Conservation (phyloP, 2,329 filamentous ascomycete species). For the Microcera coccophila region DNA sequence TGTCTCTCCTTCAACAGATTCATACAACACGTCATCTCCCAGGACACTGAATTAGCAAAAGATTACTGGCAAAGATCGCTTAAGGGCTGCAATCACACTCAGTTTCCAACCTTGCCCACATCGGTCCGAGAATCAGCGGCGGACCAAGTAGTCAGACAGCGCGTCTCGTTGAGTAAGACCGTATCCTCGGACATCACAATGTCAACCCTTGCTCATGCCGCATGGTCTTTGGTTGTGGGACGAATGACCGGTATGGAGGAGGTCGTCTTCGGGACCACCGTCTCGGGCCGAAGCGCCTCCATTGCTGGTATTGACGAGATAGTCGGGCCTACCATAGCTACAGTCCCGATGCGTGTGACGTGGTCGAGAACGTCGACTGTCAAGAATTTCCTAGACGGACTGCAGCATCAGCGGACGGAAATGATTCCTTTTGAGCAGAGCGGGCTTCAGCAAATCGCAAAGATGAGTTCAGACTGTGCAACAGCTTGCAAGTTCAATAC, state of each 20-base stretch:
- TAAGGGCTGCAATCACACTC: not conserved
- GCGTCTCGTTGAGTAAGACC: not conserved
- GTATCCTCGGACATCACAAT: not conserved
- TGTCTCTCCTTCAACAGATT: not conserved
- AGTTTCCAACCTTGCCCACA: not conserved
- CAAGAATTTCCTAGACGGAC: not conserved
- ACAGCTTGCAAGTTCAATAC: not conserved
- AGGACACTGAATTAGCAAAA: not conserved
- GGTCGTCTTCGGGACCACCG: not conserved
- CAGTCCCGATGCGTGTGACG: not conserved
- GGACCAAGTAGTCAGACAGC: not conserved
- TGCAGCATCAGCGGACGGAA: not conserved
- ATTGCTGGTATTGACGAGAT: slow-evolving; percentile 2
- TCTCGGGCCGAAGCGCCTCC: slow-evolving; percentile 1
- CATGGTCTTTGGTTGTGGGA: not conserved
- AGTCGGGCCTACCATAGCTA: not conserved
- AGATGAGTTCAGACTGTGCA: not conserved
- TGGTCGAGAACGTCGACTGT: not conserved
- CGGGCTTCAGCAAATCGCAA: slow-evolving; percentile 14
- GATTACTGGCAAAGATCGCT: not conserved
- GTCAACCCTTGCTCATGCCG: not conserved
- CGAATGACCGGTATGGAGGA: not conserved
- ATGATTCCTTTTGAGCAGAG: not conserved
- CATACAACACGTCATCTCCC: not conserved
- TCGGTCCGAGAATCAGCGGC: not conserved